Conservation (phyloP, 2,329 filamentous ascomycete genomes). For the Trichoderma atroviride region DNA sequence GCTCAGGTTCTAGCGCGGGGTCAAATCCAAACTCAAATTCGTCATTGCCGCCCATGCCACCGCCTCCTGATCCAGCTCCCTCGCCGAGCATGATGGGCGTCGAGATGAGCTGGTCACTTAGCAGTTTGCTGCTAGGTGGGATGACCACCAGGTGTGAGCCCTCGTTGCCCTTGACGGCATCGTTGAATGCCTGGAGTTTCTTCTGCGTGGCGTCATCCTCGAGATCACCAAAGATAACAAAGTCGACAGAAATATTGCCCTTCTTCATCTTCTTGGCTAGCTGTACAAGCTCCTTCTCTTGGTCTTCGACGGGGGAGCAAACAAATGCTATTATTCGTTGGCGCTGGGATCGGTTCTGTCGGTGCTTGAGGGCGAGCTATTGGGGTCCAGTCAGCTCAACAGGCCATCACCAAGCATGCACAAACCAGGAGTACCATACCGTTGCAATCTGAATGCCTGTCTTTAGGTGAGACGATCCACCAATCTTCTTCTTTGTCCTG, state of each 20-base stretch:
- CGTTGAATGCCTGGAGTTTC: constrained; percentile 92
- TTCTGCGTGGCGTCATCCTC: constrained; percentile 86
- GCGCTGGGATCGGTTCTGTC: constrained; percentile 95
- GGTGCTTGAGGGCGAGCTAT: constrained; percentile 93
- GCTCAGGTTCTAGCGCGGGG: constrained; percentile 86
- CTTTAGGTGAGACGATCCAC: constrained; percentile 82
- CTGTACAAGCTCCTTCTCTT: constrained; percentile 83
- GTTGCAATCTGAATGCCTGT: constrained; percentile 94
- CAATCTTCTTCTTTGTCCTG: constrained; percentile 87
- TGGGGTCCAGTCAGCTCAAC: constrained; percentile 27
- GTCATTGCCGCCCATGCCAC: constrained; percentile 63
- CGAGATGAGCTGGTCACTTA: constrained; percentile 87
- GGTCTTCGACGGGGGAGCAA: constrained; percentile 88
- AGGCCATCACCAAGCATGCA: neutral
- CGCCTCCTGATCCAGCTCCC: constrained; percentile 59
- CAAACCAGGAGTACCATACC: constrained; percentile 57
- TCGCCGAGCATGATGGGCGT: constrained; percentile 90
- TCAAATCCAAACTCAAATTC: constrained; percentile 81
- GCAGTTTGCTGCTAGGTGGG: constrained; percentile 84
- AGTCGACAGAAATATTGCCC: constrained; percentile 89
- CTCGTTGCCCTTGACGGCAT: constrained; percentile 87
- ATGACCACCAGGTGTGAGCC: constrained; percentile 91
- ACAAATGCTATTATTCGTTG: constrained; percentile 97
- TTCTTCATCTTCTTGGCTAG: constrained; percentile 99
- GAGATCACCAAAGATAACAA: constrained; percentile 91